Percentiles rank a stretch among this genome's conserved stretches.
Conservation (phyloP, 2,329 filamentous ascomycete species). For the Pyricularia sp. region DNA sequence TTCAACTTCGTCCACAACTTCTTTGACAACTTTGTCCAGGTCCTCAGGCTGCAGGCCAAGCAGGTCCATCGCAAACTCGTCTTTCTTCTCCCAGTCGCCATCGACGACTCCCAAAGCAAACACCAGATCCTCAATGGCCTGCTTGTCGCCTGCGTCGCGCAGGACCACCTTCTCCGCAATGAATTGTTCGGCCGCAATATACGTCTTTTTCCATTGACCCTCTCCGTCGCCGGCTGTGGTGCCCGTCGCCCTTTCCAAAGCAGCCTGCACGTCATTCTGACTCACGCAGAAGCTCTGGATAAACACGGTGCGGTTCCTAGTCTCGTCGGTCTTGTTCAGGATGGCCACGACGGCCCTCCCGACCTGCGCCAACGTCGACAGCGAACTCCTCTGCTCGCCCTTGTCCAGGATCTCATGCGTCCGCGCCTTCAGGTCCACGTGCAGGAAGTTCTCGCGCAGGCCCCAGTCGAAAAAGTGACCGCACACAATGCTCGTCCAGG, state of each 20-base stretch:
- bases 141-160: constrained; percentile 26
- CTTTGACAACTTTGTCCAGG: constrained; percentile 31
- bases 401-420: constrained; percentile 24
- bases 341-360: constrained; percentile 23
- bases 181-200: constrained; percentile 22
- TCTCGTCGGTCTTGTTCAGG: constrained; percentile 17
- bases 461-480: constrained; percentile 34
- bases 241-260: constrained; percentile 23
- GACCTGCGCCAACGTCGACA: constrained; percentile 24
- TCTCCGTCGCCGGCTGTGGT: constrained; percentile 12
- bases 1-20: constrained; percentile 13
- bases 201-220: not conserved
- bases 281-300: constrained; percentile 30
- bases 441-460: constrained; percentile 23
- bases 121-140: constrained; percentile 35
- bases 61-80: constrained; percentile 36
- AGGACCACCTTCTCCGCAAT: constrained; percentile 26
- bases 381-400: constrained; percentile 21
- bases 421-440: constrained; percentile 20
- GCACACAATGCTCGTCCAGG: constrained; percentile 27
- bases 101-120: constrained; percentile 38
- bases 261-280: constrained; percentile 23
- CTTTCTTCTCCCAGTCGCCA: constrained; percentile 35
- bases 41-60: constrained; percentile 36
- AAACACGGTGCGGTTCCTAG: constrained; percentile 25